phyloP scores from a whole-genome alignment of 805 yeast species.

The Candida quercuum region DNA sequence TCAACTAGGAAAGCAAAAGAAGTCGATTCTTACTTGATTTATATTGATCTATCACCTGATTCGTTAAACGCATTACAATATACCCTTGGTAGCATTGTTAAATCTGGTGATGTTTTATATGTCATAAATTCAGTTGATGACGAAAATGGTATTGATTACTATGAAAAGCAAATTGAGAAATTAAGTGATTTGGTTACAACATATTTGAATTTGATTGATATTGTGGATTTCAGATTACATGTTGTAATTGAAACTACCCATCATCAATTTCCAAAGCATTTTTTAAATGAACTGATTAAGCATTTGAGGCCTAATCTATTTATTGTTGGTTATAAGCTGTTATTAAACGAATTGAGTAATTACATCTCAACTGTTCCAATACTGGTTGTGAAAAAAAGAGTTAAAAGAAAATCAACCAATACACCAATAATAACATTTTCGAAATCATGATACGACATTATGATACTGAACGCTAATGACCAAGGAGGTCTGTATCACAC shows the following conservation, averaged over 20 bases:
- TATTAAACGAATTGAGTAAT: slow-evolving; percentile 10
- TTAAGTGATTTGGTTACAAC: slow-evolving; percentile 9
- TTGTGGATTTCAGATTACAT: slow-evolving; percentile 17
- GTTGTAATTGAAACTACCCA: slow-evolving; percentile 30
- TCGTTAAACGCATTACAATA: slow-evolving; percentile 82
- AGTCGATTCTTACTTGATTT: slow-evolving; percentile 62
- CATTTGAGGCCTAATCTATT: slow-evolving; percentile 27
- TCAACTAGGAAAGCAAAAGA: slow-evolving; percentile 12
- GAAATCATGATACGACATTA: too few relatives aligned
- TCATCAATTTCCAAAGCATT: slow-evolving; percentile 34
- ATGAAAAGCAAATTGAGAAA: slow-evolving; percentile 10
- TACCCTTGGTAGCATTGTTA: slow-evolving; percentile 79
- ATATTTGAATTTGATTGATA: slow-evolving; percentile 11
- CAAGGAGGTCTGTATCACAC: too few relatives aligned
- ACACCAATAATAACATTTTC: neutral
- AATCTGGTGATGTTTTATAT: slow-evolving; percentile 77
- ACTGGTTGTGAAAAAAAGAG: slow-evolving; percentile 18
- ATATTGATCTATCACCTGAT: slow-evolving; percentile 80
- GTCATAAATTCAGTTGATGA: slow-evolving; percentile 50
- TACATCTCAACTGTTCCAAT: slow-evolving; percentile 21
- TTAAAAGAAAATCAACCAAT: slow-evolving; percentile 3
- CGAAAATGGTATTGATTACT: slow-evolving; percentile 26
- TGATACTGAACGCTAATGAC: too few relatives aligned
- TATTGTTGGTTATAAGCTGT: slow-evolving; percentile 13
- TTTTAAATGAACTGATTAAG: slow-evolving; percentile 30